Base-by-base conservation (phyloP, 2,329 filamentous ascomycete species). In the Epichloe scottii region DNA sequence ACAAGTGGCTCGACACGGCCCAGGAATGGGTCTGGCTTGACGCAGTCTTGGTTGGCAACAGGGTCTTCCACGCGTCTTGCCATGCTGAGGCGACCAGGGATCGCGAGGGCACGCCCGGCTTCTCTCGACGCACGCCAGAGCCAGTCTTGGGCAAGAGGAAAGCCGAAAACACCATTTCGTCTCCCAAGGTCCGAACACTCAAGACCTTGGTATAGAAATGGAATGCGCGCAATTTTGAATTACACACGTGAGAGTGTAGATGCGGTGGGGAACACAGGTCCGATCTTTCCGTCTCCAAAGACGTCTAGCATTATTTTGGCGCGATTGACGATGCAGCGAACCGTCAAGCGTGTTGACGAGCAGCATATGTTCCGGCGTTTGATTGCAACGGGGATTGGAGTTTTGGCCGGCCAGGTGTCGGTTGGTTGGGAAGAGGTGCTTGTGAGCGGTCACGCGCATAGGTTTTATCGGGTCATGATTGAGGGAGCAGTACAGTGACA, bases 21-120 rank as follows among this genome's bases (percentile, higher is more conserved):
- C 89, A 97, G 67, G 91, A 98, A 62, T 97, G 90, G 78, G 91
- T 98, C 40, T 97, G 93, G 87, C 84, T 89, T 66, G 91, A 98
- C 66, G 87, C 91, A 0, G 75, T 87, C 48, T 78, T 84, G 56
- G 80, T 94, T 33, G 87, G 86, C 37, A 81, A 77, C 51, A 82
- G 88, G 55, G 85, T 93, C 15, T 97, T 89, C 61, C 93, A 98
- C 66, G 89, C 85, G 11, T 94, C 83, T 50, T 98, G 93, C 65
- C 88, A 91, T 64, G 79, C 81, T 17, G 91, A 96, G 68, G 85
- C 87, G 34, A 85, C 79, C 37, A 84, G 81, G 62, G 82, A 85
- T 57, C 76, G 77, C 7, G 74, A 71, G 43, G 68, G 63, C 30
- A 72, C 69, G 14, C 70, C 70, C 11, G 58, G 56, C 50, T 62